Evolutionary conservation across 2,329 filamentous ascomycete species (phyloP).

Genomic region (Fusarium mundagurra): DNA sequence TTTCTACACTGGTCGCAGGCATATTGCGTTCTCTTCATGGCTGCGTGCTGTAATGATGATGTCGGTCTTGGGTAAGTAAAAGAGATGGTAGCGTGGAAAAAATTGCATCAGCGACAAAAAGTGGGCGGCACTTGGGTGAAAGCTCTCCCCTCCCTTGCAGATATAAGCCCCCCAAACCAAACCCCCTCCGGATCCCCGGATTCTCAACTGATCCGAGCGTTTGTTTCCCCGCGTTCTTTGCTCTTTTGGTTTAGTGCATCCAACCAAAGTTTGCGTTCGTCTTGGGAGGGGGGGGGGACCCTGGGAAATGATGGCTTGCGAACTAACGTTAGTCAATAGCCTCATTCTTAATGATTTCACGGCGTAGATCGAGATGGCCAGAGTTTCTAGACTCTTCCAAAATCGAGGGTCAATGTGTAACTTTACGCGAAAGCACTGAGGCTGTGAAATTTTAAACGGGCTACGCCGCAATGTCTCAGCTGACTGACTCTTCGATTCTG

Average conservation of each 20-base stretch:
- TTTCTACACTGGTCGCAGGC: conserved; percentile 25
- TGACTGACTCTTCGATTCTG: background rate
- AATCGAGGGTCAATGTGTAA: background rate
- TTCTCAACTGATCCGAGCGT: conserved; percentile 1
- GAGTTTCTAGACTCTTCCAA: background rate
- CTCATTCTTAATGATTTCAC: background rate
- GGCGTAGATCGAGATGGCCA: background rate
- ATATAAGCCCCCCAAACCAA: background rate
- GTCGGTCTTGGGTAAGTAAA: no score
- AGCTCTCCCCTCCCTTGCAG: background rate
- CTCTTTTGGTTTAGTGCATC: conserved; percentile 7
- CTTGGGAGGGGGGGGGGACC: background rate
- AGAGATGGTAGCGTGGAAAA: background rate
- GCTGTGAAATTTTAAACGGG: background rate
- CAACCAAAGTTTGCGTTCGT: background rate
- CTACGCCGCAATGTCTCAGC: background rate
- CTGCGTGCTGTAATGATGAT: background rate
- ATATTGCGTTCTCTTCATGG: conserved; percentile 24
- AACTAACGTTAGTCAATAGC: background rate
- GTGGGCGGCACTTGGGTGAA: background rate
- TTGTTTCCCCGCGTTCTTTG: conserved; percentile 22
- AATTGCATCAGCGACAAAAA: background rate
- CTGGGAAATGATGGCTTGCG: background rate
- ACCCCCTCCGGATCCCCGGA: conserved; percentile 25
- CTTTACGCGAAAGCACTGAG: background rate